Base-by-base conservation (phyloP, 345 rosid species). In the Chamaenerion angustifolium region DNA sequence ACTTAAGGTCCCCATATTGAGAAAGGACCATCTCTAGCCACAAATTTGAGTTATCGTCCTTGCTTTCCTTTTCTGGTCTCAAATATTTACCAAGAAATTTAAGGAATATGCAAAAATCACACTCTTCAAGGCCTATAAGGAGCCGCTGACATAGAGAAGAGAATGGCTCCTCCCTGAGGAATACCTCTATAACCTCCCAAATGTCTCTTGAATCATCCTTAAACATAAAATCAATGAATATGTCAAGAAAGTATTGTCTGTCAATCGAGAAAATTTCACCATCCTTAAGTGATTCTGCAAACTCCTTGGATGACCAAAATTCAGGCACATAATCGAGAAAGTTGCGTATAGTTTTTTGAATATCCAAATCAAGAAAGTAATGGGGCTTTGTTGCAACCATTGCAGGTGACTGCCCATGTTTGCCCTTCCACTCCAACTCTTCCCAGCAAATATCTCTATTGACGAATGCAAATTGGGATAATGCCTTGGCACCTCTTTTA, bases 371-470 rank as follows among this genome's bases (percentile, higher is more conserved):
- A 40, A 90, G 94, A 68, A 90, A 76, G 56, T 86, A 90, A 75
- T 80, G 95, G 31, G 98, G 96, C 78, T 86, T 90, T 0, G 96
- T 83, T 2, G 96, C 96, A 48, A 90, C 93, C 68, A 83, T 74
- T 2, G 93, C 98, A 49, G 98, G 98, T 1, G 96, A 92, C 41
- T 90, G 98, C 16, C 98, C 68, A 41, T 90, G 96, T 53, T 83
- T 90, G 27, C 98, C 95, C 51, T 72, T 78, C 98, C 96, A 90
- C 54, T 81, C 85, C 49, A 90, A 94, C 71, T 82, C 98, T 55
- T 81, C 98, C 98, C 98, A 90, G 55, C 98, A 86, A 16, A 80
- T 68, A 78, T 90, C 95, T 10, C 96, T 72, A 60, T 90, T 80
- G 5, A 76, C 65, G 61, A 90, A 90, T 19, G 96, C 83, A 60